Evolutionary conservation across 306 rosid genomes (phyloP).

Genomic region (Vigna mungo): DNA sequence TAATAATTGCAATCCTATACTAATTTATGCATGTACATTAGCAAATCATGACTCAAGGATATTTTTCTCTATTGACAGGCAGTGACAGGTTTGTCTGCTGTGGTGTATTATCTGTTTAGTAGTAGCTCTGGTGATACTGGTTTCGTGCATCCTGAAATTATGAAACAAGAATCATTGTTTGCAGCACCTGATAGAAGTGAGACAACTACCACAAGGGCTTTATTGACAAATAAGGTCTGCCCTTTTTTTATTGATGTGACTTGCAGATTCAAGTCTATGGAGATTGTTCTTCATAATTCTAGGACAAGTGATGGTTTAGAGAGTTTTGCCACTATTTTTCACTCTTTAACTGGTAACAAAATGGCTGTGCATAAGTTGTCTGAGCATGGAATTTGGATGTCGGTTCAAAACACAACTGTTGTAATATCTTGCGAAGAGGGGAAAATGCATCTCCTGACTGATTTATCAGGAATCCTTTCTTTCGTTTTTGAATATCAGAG

Average conservation of each 20-base stretch:
- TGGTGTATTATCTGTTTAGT: slow-evolving; percentile 51
- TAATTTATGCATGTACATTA: slow-evolving; percentile 32
- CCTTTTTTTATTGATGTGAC: slow-evolving; percentile 53
- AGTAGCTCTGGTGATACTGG: slow-evolving; percentile 49
- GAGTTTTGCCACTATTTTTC: slow-evolving; percentile 40
- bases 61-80: slow-evolving; percentile 61
- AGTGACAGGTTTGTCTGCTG: slow-evolving; percentile 59
- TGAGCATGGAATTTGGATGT: slow-evolving; percentile 77
- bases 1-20: slow-evolving; percentile 16
- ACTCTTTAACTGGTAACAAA: slow-evolving; percentile 48
- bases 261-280: slow-evolving; percentile 61
- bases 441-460: slow-evolving; percentile 58
- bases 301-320: slow-evolving; percentile 56
- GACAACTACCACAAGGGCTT: slow-evolving; percentile 40
- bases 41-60: slow-evolving; percentile 47
- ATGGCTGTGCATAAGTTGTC: slow-evolving; percentile 60
- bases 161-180: slow-evolving; percentile 50
- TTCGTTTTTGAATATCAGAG: slow-evolving; percentile 61
- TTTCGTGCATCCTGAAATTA: slow-evolving; percentile 49
- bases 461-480: slow-evolving; percentile 59
- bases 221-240: slow-evolving; percentile 48
- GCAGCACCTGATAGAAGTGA: slow-evolving; percentile 51
- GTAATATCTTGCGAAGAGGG: slow-evolving; percentile 66
- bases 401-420: slow-evolving; percentile 60
- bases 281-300: slow-evolving; percentile 69